phyloP scores from a whole-genome alignment of 805 yeast genomes.

The Candida orba region DNA sequence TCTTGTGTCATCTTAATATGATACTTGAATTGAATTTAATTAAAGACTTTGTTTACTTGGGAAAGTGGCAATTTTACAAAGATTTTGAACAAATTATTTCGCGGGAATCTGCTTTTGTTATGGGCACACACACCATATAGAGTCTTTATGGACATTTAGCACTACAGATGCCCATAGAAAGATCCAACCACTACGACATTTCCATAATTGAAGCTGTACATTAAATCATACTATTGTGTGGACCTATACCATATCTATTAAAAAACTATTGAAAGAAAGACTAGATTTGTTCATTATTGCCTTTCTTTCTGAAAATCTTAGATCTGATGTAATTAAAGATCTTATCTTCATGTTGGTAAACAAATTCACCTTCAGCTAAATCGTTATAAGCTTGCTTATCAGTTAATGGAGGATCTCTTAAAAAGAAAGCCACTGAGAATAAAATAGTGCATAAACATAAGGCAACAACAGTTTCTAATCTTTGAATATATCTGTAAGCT shows the following conservation, averaged over 20 bases:
- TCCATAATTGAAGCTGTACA: no score
- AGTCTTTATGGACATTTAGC: not conserved
- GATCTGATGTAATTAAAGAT: constrained; percentile 12
- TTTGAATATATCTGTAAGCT: constrained; percentile 55
- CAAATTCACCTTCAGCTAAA: constrained; percentile 16
- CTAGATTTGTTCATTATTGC: no score
- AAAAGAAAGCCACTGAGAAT: constrained; percentile 36
- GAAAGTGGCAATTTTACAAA: constrained; percentile 2
- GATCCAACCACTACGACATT: no score
- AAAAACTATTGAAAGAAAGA: no score
- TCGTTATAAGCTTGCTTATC: constrained; percentile 22
- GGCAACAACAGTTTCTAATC: constrained; percentile 48
- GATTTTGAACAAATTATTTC: not conserved
- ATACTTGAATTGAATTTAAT: not conserved
- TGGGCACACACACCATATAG: not conserved
- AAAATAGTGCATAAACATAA: constrained; percentile 44
- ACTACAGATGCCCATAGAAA: not conserved
- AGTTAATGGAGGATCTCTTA: constrained; percentile 44
- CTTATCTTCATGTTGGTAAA: constrained; percentile 17
- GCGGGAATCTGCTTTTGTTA: not conserved
- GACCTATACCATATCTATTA: not conserved
- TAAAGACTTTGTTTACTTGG: not conserved
- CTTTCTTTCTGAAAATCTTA: constrained; percentile 4
- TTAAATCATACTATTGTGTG: not conserved
- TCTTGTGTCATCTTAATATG: constrained; percentile 16